A percentile compares a stretch with the other conserved stretches of the same genome.
Evolutionary conservation across 805 yeast genomes (phyloP).

Genomic region (Teunomyces pallodes): DNA sequence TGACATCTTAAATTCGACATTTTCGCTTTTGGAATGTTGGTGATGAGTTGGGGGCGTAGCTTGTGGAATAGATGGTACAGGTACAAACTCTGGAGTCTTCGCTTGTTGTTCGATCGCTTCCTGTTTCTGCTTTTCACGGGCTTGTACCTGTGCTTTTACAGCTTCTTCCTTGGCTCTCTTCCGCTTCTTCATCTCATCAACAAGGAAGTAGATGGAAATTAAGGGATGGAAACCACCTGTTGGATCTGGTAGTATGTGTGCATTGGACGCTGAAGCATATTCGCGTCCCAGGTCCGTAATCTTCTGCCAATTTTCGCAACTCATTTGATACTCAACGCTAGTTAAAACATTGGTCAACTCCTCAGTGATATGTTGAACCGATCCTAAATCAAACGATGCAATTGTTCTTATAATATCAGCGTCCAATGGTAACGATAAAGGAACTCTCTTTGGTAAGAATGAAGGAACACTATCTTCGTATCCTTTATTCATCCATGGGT

Average conservation of each 20-base stretch:
- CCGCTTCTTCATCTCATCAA: conserved; percentile 77
- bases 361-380: conserved; percentile 53
- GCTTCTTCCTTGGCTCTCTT: conserved; percentile 59
- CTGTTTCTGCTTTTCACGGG: conserved; percentile 12
- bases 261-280: conserved; percentile 32
- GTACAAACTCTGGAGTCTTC: conserved; percentile 4
- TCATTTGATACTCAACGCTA: conserved; percentile 63
- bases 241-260: conserved; percentile 60
- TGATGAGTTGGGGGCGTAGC: conserved; percentile 4
- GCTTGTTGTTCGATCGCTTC: conserved; percentile 6
- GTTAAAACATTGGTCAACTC: conserved; percentile 57
- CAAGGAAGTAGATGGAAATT: conserved; percentile 80
- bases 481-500: conserved; percentile 95
- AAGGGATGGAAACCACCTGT: conserved; percentile 86
- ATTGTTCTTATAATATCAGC: conserved; percentile 68
- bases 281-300: conserved; percentile 36
- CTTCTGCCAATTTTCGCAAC: conserved; percentile 61
- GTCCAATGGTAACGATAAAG: conserved; percentile 69
- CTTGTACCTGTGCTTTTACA: conserved; percentile 27
- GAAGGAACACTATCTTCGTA: conserved; percentile 70
- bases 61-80: conserved; percentile 6
- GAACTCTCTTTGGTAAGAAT: conserved; percentile 74
- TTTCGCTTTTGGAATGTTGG: not conserved
- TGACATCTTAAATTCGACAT: not conserved
- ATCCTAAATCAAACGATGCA: conserved; percentile 74